phyloP scores from a whole-genome alignment of 164 flowering plant species.

The Buxus sempervirens region DNA sequence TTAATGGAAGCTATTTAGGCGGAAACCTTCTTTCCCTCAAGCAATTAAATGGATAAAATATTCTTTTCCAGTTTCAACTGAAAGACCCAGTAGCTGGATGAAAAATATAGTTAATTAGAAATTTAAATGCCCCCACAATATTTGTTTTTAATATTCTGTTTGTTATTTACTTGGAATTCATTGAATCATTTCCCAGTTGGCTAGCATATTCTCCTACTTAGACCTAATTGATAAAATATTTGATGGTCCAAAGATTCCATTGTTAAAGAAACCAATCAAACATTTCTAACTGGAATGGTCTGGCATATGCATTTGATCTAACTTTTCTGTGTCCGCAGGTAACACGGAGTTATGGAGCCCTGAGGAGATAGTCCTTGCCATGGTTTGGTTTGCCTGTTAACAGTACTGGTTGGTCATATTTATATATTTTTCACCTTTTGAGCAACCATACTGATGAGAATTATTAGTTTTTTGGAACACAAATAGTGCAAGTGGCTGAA shows the following conservation, averaged over 20 bases:
- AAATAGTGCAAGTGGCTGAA: not conserved
- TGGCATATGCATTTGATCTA: not conserved
- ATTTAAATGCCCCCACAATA: not conserved
- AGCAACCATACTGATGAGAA: not conserved
- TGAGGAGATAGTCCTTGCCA: slow-evolving; percentile 41
- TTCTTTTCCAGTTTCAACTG: not conserved
- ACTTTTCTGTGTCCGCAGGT: slow-evolving; percentile 35
- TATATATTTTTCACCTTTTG: not conserved
- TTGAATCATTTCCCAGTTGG: too few species aligned
- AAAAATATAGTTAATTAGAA: too few species aligned
- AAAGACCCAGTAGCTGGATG: not conserved
- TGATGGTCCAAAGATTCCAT: too few species aligned
- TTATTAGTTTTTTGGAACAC: not conserved
- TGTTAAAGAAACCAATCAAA: too few species aligned
- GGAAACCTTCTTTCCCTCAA: too few species aligned
- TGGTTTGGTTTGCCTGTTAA: not conserved
- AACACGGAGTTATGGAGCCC: slow-evolving; percentile 75
- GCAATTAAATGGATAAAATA: too few species aligned
- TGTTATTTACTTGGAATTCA: too few species aligned
- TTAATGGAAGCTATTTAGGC: too few species aligned
- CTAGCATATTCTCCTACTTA: too few species aligned
- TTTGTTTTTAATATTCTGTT: too few species aligned
- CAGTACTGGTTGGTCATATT: not conserved
- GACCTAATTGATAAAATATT: too few species aligned
- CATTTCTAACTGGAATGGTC: too few species aligned